Conservation (phyloP, 371 early-diverging fungal genomes). For the Modicella reniformis region DNA sequence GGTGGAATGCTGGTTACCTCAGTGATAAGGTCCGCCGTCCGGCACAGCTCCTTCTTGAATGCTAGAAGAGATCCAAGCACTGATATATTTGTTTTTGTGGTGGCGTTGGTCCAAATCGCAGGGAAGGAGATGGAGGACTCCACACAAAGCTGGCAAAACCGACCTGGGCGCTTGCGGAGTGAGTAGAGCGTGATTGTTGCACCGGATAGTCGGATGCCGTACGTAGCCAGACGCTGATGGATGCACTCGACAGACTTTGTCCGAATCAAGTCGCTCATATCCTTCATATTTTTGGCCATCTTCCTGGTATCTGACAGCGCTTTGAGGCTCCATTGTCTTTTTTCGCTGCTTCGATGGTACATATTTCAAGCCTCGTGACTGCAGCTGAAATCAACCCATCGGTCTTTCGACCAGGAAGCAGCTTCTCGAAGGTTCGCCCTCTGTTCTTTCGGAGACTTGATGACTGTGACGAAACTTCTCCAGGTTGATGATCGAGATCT, state of each 20-base stretch:
- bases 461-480: slow-evolving; percentile 13
- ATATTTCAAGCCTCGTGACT: slow-evolving; percentile 8
- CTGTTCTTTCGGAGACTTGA: slow-evolving; percentile 13
- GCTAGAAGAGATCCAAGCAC: no score
- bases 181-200: slow-evolving; percentile 9
- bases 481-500: slow-evolving; percentile 7
- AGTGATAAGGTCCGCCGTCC: no score
- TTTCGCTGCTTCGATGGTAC: slow-evolving; percentile 14
- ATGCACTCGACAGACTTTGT: neutral
- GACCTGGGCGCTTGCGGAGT: no score
- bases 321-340: slow-evolving; percentile 12
- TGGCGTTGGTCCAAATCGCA: no score
- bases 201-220: slow-evolving; percentile 13
- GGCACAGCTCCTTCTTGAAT: no score
- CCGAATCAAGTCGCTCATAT: slow-evolving; percentile 13
- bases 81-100: no score
- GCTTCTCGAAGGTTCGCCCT: slow-evolving; percentile 18
- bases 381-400: slow-evolving; percentile 12
- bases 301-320: slow-evolving; percentile 9
- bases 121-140: no score
- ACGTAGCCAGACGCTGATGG: slow-evolving; percentile 8
- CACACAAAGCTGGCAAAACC: no score
- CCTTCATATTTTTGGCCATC: slow-evolving; percentile 16
- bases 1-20: no score
- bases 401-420: slow-evolving; percentile 13